Base-by-base conservation (phyloP, 257 asterid species). In the Lycium ferocissimum region DNA sequence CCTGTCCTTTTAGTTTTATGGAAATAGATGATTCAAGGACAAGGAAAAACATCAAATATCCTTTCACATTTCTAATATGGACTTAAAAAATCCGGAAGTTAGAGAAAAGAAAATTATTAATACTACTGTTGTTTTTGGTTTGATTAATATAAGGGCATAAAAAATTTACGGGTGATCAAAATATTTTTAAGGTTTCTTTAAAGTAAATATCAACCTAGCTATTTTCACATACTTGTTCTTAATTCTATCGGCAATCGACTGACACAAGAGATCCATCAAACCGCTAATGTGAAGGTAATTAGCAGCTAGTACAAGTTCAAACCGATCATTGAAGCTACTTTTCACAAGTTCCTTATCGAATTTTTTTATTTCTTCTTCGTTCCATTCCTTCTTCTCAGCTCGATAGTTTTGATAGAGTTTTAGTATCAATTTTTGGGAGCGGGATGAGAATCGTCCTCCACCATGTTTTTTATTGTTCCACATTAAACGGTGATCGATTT, bases 381-480 rank as follows among this genome's bases (percentile, higher is more conserved):
- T 58, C 0, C 61, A 51, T n/a, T 1, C 3, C 13, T 9, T 63
- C 6, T n/a, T 20, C n/a, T 59, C 66, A 11, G 40, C 4, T 6
- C 33, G 43, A 67, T 9, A 40, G 85, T 61, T 11, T 26, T 11
- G 26, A 15, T 47, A 87, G 85, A 38, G 51, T 70, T 43, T 58
- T 59, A 9, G 75, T 57, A 40, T 58, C 40, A 17, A 85, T 80
- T 22, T 66, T 35, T 3, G 81, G 84, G 49, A 85, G 70, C 5
- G 87, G 85, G 56, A 59, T 72, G 47, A 22, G 18, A 8, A 57
- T 40, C 58, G 58, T 71, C 88, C 14, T 82, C 45, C 84, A 76
- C 86, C 82, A 85, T 63, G 83, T 76, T 51, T 47, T 82, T 80
- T 5, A 43, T 61, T 11, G 62, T 59, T 37, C 13, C 71, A 6